Evolutionary conservation across 2,329 filamentous ascomycete genomes (phyloP), one percentile per base, ranked within the genome.

Genomic region (Botrytis deweyae): DNA sequence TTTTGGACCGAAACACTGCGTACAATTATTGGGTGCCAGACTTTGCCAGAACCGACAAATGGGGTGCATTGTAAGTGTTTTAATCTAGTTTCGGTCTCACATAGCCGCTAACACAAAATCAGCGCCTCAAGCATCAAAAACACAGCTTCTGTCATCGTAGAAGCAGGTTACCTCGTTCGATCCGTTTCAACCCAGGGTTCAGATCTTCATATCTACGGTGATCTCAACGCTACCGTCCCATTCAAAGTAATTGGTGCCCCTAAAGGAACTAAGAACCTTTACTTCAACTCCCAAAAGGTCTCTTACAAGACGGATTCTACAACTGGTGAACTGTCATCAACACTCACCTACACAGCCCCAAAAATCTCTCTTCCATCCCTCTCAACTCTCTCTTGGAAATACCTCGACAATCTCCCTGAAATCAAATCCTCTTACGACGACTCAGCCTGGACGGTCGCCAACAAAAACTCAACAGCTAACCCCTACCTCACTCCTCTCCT

Each of bases 351-450:
- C 76, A 79, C 81, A 0, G 81, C 83, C 12, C 89, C 89, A 0
- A 80, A 83, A 0, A 75, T 92, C 58, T 78, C 80, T 0, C 77
- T 93, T 1, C 91, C 92, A 0, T 82, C 87, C 12, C 84, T 95
- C 2, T 83, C 85, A 22, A 80, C 83, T 0, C 81, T 93, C 16
- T 82, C 86, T 1, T 96, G 93, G 93, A 90, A 90, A 79, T 89
- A 88, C 73, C 79, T 93, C 36, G 89, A 95, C 81, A 88, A 88
- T 0, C 87, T 96, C 0, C 93, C 93, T 0, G 93, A 95, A 80
- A 84, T 93, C 10, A 81, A 87, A 67, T 76, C 84, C 0, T 82
- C 81, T 1, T 95, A 94, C 77, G 89, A 93, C 70, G 93, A 96
- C 80, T 87, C 87, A 4, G 81, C 82, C 9, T 96, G 93, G 93